Evolutionary conservation across 495 filamentous ascomycete species (phyloP).

Genomic region (Xylaria acuta): DNA sequence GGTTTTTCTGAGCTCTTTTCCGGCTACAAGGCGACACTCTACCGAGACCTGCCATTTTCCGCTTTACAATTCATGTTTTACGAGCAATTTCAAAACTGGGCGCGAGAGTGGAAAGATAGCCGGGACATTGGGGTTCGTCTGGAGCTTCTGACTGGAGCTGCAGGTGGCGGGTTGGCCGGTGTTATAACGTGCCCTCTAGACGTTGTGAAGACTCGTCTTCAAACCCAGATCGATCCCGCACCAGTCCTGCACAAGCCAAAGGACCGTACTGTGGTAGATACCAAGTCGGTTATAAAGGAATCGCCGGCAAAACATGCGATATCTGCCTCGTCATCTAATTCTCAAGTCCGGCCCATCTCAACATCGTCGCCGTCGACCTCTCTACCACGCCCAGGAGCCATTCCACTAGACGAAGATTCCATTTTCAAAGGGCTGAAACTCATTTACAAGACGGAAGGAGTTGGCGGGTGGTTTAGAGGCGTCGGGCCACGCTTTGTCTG

Average conservation of each 20-base stretch:
- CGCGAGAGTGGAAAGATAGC: slow-evolving; percentile 70
- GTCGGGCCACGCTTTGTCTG: slow-evolving; percentile 94
- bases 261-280: slow-evolving; percentile 30
- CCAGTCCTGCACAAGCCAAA: slow-evolving; percentile 32
- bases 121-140: slow-evolving; percentile 82
- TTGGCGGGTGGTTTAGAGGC: slow-evolving; percentile 91
- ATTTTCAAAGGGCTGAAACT: slow-evolving; percentile 82
- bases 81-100: slow-evolving; percentile 86
- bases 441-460: slow-evolving; percentile 87
- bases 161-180: slow-evolving; percentile 92
- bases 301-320: slow-evolving; percentile 30
- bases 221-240: slow-evolving; percentile 79
- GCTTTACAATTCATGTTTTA: slow-evolving; percentile 98
- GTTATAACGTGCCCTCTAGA: slow-evolving; percentile 95
- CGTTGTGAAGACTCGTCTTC: slow-evolving; percentile 97
- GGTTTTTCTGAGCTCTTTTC: slow-evolving; percentile 87
- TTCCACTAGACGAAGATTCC: slow-evolving; percentile 84
- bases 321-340: slow-evolving; percentile 39
- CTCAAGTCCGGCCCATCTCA: slow-evolving; percentile 73
- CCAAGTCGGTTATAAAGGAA: slow-evolving; percentile 30
- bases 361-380: slow-evolving; percentile 84
- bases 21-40: slow-evolving; percentile 93
- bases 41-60: slow-evolving; percentile 93
- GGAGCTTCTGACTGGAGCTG: slow-evolving; percentile 87
- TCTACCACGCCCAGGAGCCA: slow-evolving; percentile 72